Conservation (phyloP, 768 basidiomycete genomes). For the Suillus americanus region DNA sequence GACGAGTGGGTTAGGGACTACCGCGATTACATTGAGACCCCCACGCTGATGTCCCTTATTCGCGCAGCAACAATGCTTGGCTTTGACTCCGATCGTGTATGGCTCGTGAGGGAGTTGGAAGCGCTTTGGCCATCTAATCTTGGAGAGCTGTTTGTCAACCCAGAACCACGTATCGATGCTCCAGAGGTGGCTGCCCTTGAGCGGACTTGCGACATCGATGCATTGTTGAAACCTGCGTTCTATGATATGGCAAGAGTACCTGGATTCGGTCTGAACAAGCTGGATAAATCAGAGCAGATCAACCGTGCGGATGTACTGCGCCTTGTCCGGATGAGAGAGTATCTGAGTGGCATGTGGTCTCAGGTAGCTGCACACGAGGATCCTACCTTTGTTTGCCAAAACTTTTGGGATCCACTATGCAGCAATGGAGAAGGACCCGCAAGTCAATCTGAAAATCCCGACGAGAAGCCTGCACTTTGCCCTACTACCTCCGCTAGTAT, state of each 20-base stretch:
- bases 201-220: constrained; percentile 23
- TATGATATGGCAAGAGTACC: constrained; percentile 35
- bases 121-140: constrained; percentile 30
- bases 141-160: constrained; percentile 5
- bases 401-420: not conserved
- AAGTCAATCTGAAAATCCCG: not conserved
- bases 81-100: constrained; percentile 30
- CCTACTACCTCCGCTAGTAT: not conserved
- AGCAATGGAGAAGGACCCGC: not conserved
- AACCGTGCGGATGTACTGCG: not conserved
- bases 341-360: constrained; percentile 21
- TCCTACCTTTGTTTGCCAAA: not conserved
- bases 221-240: constrained; percentile 35
- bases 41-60: constrained; percentile 31
- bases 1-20: constrained; percentile 21
- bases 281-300: not conserved
- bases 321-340: constrained; percentile 19
- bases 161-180: constrained; percentile 19
- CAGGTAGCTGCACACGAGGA: constrained; percentile 7
- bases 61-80: constrained; percentile 34
- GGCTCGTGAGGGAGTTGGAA: constrained; percentile 28
- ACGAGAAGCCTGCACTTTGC: not conserved
- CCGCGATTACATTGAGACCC: constrained; percentile 26
- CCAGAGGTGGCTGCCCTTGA: constrained; percentile 33
- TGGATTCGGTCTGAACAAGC: constrained; percentile 18